These are phyloP conservation scores for Maudiozyma barnettii DNA, from an alignment of 805 yeast species.

Conservation along the genomic window DNA sequence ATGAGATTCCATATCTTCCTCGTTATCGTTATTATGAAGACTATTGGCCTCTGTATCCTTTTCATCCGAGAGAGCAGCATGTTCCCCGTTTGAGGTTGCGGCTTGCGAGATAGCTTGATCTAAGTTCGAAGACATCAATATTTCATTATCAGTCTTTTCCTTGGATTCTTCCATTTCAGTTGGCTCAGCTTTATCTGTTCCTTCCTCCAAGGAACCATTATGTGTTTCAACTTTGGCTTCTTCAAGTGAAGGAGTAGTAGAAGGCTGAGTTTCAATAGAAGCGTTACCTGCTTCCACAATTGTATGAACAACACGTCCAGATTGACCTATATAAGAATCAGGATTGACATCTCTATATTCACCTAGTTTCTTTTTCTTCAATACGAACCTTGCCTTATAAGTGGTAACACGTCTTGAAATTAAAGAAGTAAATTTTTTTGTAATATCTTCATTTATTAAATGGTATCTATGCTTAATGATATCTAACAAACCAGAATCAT, in stretches of 20 bases:
- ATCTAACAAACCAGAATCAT: slow-evolving; percentile 26
- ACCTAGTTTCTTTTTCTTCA: slow-evolving; percentile 27
- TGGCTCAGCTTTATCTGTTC: not conserved
- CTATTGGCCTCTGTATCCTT: not conserved
- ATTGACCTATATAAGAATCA: slow-evolving; percentile 1
- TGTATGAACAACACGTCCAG: not conserved
- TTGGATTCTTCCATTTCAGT: not conserved
- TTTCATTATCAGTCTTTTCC: not conserved
- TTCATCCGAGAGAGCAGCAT: not conserved
- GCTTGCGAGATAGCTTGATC: not conserved
- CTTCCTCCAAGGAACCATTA: not conserved
- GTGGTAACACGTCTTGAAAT: slow-evolving; percentile 30
- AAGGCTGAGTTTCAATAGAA: no score
- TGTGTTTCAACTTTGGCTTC: not conserved
- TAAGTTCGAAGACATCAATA: not conserved
- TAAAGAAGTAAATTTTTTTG: slow-evolving; percentile 21
- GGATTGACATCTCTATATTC: slow-evolving; percentile 16
- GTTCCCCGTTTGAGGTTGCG: not conserved
- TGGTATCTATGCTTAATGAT: slow-evolving; percentile 26
- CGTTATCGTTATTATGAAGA: not conserved
- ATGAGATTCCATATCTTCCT: not conserved
- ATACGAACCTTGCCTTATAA: slow-evolving; percentile 28
- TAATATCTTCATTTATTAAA: slow-evolving; percentile 24
- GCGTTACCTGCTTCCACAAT: no score
- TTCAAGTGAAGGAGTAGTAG: not conserved